Conservation (phyloP, 768 basidiomycete species). For the Auricularia cornea region DNA sequence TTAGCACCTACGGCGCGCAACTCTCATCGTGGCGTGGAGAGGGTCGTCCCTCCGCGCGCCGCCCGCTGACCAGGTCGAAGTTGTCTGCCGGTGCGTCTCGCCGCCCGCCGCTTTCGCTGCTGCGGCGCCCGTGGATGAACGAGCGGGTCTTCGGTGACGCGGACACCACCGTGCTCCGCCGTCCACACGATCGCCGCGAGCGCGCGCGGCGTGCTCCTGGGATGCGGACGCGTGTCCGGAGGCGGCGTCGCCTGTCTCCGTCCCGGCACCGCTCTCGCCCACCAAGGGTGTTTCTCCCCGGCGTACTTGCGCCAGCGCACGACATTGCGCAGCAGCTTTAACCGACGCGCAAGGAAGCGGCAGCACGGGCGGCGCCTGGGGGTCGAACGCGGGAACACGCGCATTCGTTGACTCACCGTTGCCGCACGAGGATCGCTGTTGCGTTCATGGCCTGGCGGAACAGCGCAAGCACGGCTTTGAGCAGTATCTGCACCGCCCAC, state of each 20-base stretch:
- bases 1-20: no score
- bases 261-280: background rate
- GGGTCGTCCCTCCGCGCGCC: no score
- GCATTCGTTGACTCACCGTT: background rate
- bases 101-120: no score
- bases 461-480: constrained; percentile 43
- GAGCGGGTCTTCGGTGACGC: constrained; percentile 5
- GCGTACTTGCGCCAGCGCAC: constrained; percentile 69
- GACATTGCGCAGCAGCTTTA: constrained; percentile 69
- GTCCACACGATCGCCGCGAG: constrained; percentile 1
- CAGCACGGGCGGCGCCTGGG: constrained; percentile 64
- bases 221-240: constrained; percentile 9
- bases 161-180: constrained; percentile 6
- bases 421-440: constrained; percentile 12
- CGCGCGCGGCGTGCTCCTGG: constrained; percentile 6
- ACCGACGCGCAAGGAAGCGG: constrained; percentile 55
- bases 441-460: constrained; percentile 32
- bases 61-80: no score
- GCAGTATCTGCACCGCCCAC: constrained; percentile 43
- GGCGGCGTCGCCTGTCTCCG: constrained; percentile 5
- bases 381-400: constrained; percentile 52
- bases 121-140: background rate
- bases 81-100: no score
- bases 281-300: constrained; percentile 29
- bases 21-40: no score